Evolutionary conservation across 805 yeast species (phyloP).

Genomic region (Saccharomycopsis selenospora): DNA sequence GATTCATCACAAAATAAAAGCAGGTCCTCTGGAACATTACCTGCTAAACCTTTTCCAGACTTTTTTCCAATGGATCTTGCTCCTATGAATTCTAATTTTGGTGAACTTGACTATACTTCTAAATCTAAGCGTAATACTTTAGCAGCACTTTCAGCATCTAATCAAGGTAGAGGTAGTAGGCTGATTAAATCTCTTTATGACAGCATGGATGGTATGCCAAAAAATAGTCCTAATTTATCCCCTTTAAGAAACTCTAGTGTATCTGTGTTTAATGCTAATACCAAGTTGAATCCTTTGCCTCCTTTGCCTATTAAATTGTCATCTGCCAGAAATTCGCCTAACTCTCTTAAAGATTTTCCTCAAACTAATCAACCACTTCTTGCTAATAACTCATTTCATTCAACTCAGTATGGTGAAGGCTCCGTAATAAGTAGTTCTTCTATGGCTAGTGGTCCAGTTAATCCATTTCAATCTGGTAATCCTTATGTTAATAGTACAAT

Average conservation of each 20-base stretch:
- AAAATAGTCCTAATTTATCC: background rate
- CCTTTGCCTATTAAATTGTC: background rate
- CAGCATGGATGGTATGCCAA: background rate
- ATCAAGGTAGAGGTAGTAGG: background rate
- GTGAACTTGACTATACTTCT: conserved; percentile 11
- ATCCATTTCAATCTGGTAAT: conserved; percentile 1
- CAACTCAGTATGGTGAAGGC: too few species aligned
- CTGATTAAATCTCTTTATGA: background rate
- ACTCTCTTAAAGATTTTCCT: too few species aligned
- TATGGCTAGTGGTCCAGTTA: background rate
- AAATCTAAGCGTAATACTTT: conserved; percentile 15
- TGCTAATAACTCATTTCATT: too few species aligned
- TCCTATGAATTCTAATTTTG: conserved; percentile 11
- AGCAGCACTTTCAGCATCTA: conserved; percentile 1
- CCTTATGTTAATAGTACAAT: too few species aligned
- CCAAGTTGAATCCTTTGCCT: background rate
- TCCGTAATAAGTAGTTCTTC: too few species aligned
- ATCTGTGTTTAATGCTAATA: background rate
- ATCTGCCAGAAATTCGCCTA: too few species aligned
- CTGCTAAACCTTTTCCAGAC: conserved; percentile 17
- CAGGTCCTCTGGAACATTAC: background rate
- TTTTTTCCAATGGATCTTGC: conserved; percentile 13
- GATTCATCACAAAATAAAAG: too few species aligned
- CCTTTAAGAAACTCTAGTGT: conserved; percentile 1
- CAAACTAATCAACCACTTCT: too few species aligned